Evolutionary conservation across 331 rosid genomes (phyloP), one percentile per base, ranked within the genome.

Genomic region (Rosa hybrid): DNA sequence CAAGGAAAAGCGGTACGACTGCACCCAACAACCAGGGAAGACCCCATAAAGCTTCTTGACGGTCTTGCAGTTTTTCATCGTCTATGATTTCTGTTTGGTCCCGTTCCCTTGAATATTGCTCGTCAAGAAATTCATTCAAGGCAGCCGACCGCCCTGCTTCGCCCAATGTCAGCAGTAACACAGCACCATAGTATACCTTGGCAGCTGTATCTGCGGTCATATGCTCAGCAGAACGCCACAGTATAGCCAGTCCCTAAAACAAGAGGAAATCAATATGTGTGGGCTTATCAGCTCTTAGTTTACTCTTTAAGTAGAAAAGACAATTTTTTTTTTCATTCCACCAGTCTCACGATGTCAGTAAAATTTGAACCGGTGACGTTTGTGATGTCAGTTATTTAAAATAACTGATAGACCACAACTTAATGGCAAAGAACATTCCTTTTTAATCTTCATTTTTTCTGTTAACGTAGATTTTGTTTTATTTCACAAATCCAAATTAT

Each of bases 1-100:
- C 0, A 41, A 70, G 54, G 54, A 44, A n/a, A 70, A 44, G 34
- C 12, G 56, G 9, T n/a, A 41, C 9, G 10, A 45, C 8, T 11
- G 74, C 74, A 44, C 74, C 74, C 27, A 70, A 42, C 46, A 70
- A 69, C 54, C 74, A 69, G 6, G 74, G 54, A 21, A 18, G 53
- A 41, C 2, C 3, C 74, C 74, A 69, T 25, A 69, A 69, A 44
- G 21, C 23, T 0, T 67, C 20, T 67, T 16, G 41, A 1, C 10
- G 70, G 44, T 60, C 67, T 60, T 3, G 67, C 6, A 21, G 34
- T 8, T 60, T 10, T 21, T 60, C 13, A 2, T 23, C 16, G 5
- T 60, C 38, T 23, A 4, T 10, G 67, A 23, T 0, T 23, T 38
- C 13, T 39, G 2, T 18, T 39, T 21, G 12, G 13, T 44, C 6